A percentile compares a stretch with the other conserved stretches of the same genome.
Evolutionary conservation across 495 filamentous ascomycete genomes (phyloP).

Genomic region (Annulohypoxylon bovei): DNA sequence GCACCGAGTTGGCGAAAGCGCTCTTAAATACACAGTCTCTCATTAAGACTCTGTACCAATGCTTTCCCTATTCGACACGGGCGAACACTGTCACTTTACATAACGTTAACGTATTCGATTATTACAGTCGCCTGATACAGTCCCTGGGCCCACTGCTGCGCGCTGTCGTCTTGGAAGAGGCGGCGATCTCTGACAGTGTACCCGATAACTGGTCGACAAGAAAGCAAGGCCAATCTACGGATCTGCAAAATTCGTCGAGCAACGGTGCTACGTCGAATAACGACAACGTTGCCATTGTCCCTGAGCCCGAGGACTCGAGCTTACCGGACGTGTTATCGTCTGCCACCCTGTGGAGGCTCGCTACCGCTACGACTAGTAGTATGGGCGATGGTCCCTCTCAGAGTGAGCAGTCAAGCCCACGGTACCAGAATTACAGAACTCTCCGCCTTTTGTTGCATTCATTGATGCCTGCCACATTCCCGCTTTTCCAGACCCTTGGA

Average conservation of each 20-base stretch:
- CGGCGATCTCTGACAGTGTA: slow-evolving; percentile 63
- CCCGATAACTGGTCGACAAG: slow-evolving; percentile 55
- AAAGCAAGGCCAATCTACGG: slow-evolving; percentile 23
- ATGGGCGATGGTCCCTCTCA: slow-evolving; percentile 41
- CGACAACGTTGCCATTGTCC: slow-evolving; percentile 1
- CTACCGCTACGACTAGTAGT: slow-evolving; percentile 19
- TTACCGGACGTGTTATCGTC: slow-evolving; percentile 37
- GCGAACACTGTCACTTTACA: slow-evolving; percentile 60
- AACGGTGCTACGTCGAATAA: neutral
- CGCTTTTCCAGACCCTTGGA: slow-evolving; percentile 81
- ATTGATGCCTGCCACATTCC: slow-evolving; percentile 73
- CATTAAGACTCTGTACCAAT: slow-evolving; percentile 74
- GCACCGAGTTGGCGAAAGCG: slow-evolving; percentile 79
- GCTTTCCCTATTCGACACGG: slow-evolving; percentile 72
- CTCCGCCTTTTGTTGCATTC: slow-evolving; percentile 80
- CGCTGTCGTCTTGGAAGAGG: slow-evolving; percentile 84
- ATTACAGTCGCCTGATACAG: slow-evolving; percentile 73
- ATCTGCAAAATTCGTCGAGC: slow-evolving; percentile 22
- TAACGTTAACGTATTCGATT: slow-evolving; percentile 81
- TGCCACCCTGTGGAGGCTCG: slow-evolving; percentile 36
- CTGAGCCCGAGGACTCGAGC: slow-evolving; percentile 36
- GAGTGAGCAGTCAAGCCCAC: slow-evolving; percentile 50
- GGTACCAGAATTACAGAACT: slow-evolving; percentile 81
- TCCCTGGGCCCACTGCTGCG: slow-evolving; percentile 80
- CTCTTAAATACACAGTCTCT: slow-evolving; percentile 79